These are phyloP conservation scores for Fomitopsis serialis DNA, from an alignment of 768 basidiomycete genomes.

Conservation along the genomic window DNA sequence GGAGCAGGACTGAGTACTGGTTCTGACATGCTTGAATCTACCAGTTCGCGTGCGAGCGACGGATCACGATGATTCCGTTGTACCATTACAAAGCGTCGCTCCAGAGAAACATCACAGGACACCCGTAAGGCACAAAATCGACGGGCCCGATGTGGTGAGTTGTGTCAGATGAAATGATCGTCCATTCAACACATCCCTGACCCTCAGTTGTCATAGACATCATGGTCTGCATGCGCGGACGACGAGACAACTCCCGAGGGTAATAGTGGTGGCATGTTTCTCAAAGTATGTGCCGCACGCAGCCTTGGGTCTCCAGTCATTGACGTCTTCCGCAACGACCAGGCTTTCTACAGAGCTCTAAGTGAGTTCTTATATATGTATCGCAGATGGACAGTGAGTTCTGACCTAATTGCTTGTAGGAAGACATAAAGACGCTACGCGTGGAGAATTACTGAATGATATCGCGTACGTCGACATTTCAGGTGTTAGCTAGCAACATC, in stretches of 20 bases:
- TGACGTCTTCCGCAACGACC: not conserved
- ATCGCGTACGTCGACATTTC: not conserved
- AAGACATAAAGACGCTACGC: not conserved
- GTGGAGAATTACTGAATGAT: not conserved
- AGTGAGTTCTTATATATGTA: not conserved
- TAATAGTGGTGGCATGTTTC: not conserved
- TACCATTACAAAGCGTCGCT: too few relatives aligned
- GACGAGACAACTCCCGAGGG: not conserved
- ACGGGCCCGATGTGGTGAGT: too few relatives aligned
- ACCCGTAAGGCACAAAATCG: too few relatives aligned
- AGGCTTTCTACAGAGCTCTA: not conserved
- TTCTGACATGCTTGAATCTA: not conserved
- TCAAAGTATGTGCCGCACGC: not conserved
- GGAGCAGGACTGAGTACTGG: not conserved
- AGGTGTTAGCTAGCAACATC: too few relatives aligned
- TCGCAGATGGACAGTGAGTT: not conserved
- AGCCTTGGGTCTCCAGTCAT: not conserved
- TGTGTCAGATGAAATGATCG: too few relatives aligned
- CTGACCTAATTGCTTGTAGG: not conserved
- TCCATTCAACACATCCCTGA: not conserved
- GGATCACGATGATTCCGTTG: not conserved
- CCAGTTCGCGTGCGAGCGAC: not conserved
- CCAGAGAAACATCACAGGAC: too few relatives aligned
- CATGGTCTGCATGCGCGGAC: conserved; percentile 1
- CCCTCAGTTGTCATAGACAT: not conserved